Evolutionary conservation across 2,329 filamentous ascomycete species (phyloP).

Genomic region (Talaromyces albobiverticillius): DNA sequence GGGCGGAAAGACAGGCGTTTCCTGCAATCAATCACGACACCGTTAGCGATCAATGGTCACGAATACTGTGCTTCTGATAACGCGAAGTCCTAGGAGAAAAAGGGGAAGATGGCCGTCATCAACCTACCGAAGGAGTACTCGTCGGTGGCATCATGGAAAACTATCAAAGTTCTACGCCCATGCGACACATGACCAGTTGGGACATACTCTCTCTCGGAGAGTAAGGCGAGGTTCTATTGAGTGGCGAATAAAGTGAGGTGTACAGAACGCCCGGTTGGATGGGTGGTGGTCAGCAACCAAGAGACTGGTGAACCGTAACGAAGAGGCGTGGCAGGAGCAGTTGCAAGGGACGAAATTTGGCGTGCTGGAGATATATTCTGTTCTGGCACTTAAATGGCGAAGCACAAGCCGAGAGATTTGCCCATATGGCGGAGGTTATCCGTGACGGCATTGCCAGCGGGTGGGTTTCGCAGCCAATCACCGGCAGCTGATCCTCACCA

Average conservation of each 20-base stretch:
- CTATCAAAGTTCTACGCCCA: conserved; percentile 11
- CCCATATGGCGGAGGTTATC: background rate
- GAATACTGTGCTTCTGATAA: conserved; percentile 2
- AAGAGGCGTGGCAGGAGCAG: background rate
- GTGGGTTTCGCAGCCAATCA: conserved; percentile 9
- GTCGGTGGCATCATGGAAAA: conserved; percentile 38
- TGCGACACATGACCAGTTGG: conserved; percentile 7
- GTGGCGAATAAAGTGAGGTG: conserved; percentile 1
- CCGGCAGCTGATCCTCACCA: conserved; percentile 1
- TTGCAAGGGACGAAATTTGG: background rate
- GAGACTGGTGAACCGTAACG: background rate
- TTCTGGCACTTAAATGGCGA: no score
- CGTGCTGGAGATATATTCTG: background rate
- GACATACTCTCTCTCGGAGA: background rate
- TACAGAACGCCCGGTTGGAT: background rate
- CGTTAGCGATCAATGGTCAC: conserved; percentile 15
- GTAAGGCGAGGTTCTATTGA: background rate
- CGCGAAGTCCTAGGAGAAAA: background rate
- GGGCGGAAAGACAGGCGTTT: conserved; percentile 25
- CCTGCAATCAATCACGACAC: conserved; percentile 18
- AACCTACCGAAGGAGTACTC: conserved; percentile 43
- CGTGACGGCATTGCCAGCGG: conserved; percentile 8
- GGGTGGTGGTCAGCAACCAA: background rate
- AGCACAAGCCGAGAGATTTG: background rate
- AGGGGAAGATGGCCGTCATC: background rate